These are phyloP conservation scores for Naegleria fowleri DNA, from an alignment of 208 protist genomes.

Conservation along the genomic window DNA sequence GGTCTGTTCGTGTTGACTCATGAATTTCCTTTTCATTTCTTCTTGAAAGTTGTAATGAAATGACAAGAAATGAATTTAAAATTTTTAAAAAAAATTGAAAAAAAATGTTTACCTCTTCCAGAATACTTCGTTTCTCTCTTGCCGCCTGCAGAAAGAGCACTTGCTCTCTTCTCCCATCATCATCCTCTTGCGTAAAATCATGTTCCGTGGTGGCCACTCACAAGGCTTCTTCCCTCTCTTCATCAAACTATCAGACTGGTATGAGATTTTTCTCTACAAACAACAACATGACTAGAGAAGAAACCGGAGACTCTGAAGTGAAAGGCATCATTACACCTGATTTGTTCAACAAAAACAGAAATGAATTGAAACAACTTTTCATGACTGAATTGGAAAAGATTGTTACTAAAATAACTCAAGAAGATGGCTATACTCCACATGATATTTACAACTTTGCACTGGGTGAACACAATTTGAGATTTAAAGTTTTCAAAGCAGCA, in stretches of 20 bases:
- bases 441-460: neutral
- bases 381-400: neutral
- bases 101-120: too few relatives aligned
- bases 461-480: neutral
- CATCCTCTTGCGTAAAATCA: too few relatives aligned
- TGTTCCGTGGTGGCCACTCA: too few relatives aligned
- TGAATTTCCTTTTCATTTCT: too few relatives aligned
- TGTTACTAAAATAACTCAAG: constrained; percentile 17
- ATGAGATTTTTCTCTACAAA: neutral
- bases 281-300: neutral
- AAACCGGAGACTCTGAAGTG: neutral
- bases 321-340: neutral
- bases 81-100: too few relatives aligned
- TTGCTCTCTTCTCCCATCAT: too few relatives aligned
- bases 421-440: neutral
- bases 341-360: neutral
- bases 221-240: too few relatives aligned
- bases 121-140: too few relatives aligned
- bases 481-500: neutral
- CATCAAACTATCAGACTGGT: neutral
- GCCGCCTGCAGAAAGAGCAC: too few relatives aligned
- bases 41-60: too few relatives aligned
- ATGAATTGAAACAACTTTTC: neutral
- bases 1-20: too few relatives aligned
- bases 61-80: too few relatives aligned